Evolutionary conservation across 768 basidiomycete genomes (phyloP).

Genomic region (Mycena amicta): DNA sequence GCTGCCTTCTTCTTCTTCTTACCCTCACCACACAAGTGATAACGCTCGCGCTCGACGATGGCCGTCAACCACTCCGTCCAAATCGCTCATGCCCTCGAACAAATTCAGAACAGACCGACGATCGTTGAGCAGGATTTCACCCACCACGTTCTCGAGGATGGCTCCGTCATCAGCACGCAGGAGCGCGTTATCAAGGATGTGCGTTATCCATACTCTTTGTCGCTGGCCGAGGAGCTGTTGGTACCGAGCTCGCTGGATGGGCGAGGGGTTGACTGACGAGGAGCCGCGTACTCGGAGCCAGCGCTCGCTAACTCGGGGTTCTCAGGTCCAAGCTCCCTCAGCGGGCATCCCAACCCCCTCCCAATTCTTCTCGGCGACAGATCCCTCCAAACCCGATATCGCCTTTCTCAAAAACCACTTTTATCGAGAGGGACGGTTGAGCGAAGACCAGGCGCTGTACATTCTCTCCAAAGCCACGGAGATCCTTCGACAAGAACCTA

Average conservation of each 20-base stretch:
- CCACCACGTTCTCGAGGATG: conserved; percentile 91
- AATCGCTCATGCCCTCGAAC: conserved; percentile 66
- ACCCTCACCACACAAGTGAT: background rate
- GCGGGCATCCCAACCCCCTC: conserved; percentile 89
- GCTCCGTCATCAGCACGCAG: conserved; percentile 86
- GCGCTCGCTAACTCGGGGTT: conserved; percentile 3
- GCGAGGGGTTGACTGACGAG: background rate
- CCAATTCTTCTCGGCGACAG: conserved; percentile 86
- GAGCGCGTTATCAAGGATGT: conserved; percentile 98
- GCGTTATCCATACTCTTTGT: conserved; percentile 30
- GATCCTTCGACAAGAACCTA: conserved; percentile 80
- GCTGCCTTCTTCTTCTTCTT: background rate
- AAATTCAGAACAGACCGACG: conserved; percentile 56
- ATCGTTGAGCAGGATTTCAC: conserved; percentile 84
- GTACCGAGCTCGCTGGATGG: too few relatives aligned
- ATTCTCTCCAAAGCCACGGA: conserved; percentile 90
- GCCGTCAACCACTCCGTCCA: conserved; percentile 37
- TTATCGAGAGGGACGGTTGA: conserved; percentile 92
- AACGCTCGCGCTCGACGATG: conserved; percentile 35
- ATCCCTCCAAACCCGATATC: conserved; percentile 89
- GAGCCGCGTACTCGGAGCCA: conserved; percentile 4
- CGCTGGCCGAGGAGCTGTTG: conserved; percentile 1
- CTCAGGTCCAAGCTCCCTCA: conserved; percentile 95
- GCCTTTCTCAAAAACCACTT: conserved; percentile 99
- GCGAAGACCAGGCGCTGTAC: conserved; percentile 93